These are phyloP conservation scores for Dactylellina parvicollis DNA, from an alignment of 2,329 filamentous ascomycete genomes.

Conservation along the genomic window DNA sequence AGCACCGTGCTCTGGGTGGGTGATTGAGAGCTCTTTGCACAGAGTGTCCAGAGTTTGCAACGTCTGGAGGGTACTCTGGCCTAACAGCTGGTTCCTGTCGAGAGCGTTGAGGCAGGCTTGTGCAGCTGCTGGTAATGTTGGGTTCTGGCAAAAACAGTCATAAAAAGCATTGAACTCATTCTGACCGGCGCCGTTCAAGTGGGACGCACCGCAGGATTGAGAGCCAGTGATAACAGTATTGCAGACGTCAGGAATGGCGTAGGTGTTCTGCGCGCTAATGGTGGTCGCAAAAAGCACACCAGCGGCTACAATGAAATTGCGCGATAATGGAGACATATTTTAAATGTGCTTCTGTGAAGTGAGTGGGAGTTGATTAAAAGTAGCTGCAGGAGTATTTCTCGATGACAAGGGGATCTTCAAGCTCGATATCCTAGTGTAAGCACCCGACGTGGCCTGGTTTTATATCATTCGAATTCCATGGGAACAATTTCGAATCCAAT, in stretches of 20 bases:
- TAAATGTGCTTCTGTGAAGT: too few relatives aligned
- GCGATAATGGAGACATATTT: slow-evolving; percentile 1
- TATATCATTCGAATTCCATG: too few relatives aligned
- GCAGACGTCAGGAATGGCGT: slow-evolving; percentile 2
- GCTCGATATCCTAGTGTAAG: too few relatives aligned
- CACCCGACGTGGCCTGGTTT: too few relatives aligned
- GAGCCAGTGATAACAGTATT: neutral
- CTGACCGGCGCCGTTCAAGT: neutral
- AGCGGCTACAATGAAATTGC: neutral
- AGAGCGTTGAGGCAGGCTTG: slow-evolving; percentile 1
- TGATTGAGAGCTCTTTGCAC: slow-evolving; percentile 17
- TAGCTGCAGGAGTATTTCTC: too few relatives aligned
- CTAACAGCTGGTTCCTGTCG: slow-evolving; percentile 10
- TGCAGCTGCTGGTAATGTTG: neutral
- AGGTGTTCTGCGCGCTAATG: neutral
- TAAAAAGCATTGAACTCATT: slow-evolving; percentile 3
- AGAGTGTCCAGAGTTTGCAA: slow-evolving; percentile 14
- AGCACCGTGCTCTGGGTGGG: neutral
- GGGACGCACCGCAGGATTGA: slow-evolving; percentile 7
- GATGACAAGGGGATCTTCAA: too few relatives aligned
- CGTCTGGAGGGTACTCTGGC: slow-evolving; percentile 12
- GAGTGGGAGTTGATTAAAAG: too few relatives aligned
- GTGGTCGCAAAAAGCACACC: neutral
- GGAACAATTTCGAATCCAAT: too few relatives aligned
- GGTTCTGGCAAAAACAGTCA: slow-evolving; percentile 23